These are phyloP conservation scores for Calocera cornea DNA, from an alignment of 768 basidiomycete species.

Conservation along the genomic window DNA sequence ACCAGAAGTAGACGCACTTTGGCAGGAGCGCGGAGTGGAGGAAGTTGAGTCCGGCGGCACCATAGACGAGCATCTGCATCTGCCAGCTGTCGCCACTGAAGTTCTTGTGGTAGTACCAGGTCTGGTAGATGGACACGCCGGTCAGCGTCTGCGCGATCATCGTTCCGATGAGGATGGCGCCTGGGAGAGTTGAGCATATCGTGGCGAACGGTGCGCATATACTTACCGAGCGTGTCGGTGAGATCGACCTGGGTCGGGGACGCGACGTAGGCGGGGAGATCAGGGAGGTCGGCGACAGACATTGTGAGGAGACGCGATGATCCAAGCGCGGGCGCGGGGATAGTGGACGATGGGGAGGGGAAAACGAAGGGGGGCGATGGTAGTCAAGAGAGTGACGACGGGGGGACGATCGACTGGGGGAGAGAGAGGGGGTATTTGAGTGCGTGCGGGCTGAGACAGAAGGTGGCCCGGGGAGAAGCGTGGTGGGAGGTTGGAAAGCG, in stretches of 20 bases:
- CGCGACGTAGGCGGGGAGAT: neutral
- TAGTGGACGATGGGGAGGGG: neutral
- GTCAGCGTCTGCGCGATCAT: slow-evolving; percentile 3
- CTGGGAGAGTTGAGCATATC: neutral
- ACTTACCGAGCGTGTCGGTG: slow-evolving; percentile 1
- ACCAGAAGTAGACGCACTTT: slow-evolving; percentile 4
- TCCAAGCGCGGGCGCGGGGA: neutral
- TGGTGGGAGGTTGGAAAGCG: neutral
- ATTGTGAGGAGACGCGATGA: neutral
- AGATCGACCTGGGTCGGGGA: neutral
- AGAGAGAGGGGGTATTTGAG: neutral
- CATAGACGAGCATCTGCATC: neutral
- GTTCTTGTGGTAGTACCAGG: slow-evolving; percentile 1
- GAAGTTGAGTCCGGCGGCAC: neutral
- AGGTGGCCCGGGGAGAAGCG: neutral
- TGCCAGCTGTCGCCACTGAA: neutral
- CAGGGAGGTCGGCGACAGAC: neutral
- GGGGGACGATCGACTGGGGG: neutral
- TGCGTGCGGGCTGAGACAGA: neutral
- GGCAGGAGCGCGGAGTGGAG: neutral
- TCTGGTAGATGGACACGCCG: slow-evolving; percentile 1
- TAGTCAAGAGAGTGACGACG: slow-evolving; percentile 2
- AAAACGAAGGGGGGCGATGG: neutral
- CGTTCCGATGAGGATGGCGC: neutral
- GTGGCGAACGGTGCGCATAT: neutral